These are phyloP conservation scores for Apophysomyces trapeziformis DNA, from an alignment of 371 early-diverging fungal species.

Conservation along the genomic window DNA sequence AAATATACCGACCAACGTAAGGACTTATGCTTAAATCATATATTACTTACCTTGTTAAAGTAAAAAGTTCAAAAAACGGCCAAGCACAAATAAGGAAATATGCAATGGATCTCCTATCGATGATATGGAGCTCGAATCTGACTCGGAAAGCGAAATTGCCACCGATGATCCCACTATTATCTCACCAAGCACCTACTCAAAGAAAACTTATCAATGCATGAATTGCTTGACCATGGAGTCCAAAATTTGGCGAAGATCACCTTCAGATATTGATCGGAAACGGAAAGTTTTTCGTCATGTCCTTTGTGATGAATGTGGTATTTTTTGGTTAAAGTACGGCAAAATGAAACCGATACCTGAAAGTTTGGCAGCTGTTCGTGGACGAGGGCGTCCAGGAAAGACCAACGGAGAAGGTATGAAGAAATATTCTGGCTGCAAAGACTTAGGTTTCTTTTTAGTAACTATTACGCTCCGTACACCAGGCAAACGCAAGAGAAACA, in stretches of 20 bases:
- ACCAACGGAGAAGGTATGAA: constrained; percentile 2
- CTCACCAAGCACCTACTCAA: constrained; percentile 21
- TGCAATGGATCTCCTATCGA: constrained; percentile 1
- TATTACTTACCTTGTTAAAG: constrained; percentile 23
- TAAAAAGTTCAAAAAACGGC: constrained; percentile 49
- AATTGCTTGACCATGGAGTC: constrained; percentile 62
- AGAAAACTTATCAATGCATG: constrained; percentile 50
- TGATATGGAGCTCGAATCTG: constrained; percentile 7
- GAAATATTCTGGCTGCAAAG: neutral
- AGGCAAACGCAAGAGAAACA: constrained; percentile 22
- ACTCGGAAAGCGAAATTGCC: constrained; percentile 30
- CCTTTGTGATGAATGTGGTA: constrained; percentile 75
- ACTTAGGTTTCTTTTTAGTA: neutral
- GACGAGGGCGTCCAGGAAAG: constrained; percentile 15
- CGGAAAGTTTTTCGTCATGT: constrained; percentile 51
- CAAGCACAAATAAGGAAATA: neutral
- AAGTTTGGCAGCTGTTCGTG: constrained; percentile 6
- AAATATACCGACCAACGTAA: constrained; percentile 69
- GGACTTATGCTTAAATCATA: neutral
- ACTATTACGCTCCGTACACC: constrained; percentile 4
- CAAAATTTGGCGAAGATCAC: constrained; percentile 55
- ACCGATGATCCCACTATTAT: constrained; percentile 46
- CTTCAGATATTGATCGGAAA: constrained; percentile 56
- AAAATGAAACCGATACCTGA: constrained; percentile 43
- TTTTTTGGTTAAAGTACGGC: constrained; percentile 79